Percentiles rank a stretch among this genome's conserved stretches.
phyloP scores from a whole-genome alignment of 2,329 filamentous ascomycete genomes.

The Xylariaceae sp. region DNA sequence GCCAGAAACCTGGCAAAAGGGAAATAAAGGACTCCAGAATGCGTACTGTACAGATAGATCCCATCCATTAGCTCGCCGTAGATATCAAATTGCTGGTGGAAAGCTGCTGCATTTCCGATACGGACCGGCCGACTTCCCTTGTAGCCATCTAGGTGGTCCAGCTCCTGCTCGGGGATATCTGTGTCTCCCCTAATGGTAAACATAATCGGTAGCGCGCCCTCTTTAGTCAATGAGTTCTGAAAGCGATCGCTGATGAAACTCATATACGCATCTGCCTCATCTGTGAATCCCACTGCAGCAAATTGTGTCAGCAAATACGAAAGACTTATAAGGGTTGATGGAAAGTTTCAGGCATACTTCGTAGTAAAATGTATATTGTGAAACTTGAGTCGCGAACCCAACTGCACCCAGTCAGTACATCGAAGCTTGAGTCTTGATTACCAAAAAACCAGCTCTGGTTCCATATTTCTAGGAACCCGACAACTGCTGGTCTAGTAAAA shows the following conservation, averaged over 20 bases:
- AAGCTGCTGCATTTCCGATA: conserved; percentile 79
- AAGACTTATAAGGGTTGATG: neutral
- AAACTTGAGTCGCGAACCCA: conserved; percentile 82
- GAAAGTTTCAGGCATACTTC: too few relatives aligned
- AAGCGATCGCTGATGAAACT: conserved; percentile 78
- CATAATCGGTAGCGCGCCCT: conserved; percentile 77
- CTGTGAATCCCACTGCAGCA: conserved; percentile 66
- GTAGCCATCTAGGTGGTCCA: conserved; percentile 76
- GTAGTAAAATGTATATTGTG: conserved; percentile 78
- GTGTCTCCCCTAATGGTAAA: conserved; percentile 79
- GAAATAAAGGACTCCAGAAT: neutral
- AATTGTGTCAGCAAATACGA: neutral
- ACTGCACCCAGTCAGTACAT: conserved; percentile 1
- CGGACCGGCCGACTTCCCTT: conserved; percentile 73
- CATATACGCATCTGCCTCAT: conserved; percentile 81
- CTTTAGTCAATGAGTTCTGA: conserved; percentile 62
- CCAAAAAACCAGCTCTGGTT: neutral
- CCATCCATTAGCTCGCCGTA: conserved; percentile 81
- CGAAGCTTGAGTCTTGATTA: neutral
- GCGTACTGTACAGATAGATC: conserved; percentile 70
- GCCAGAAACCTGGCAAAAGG: neutral
- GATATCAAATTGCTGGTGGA: conserved; percentile 79
- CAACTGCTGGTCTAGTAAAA: neutral
- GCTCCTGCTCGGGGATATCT: conserved; percentile 73
- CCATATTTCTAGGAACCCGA: neutral